phyloP scores from a whole-genome alignment of 83 land plant species.

The Picea abies region DNA sequence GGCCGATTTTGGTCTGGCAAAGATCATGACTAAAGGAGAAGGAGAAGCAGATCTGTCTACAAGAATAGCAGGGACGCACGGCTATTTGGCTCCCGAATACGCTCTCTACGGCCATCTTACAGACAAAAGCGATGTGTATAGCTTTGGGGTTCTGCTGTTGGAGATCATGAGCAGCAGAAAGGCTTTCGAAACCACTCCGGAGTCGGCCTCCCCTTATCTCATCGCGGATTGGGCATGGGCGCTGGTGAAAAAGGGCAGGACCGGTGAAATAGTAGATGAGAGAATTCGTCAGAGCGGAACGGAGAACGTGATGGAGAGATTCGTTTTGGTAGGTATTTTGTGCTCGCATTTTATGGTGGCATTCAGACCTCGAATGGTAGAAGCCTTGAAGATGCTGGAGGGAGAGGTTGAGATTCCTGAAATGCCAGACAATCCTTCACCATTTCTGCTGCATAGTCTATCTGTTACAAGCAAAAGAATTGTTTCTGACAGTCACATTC shows the following conservation, averaged over 20 bases:
- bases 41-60: background rate
- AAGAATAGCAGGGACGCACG: too few relatives aligned
- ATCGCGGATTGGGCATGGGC: constrained; percentile 10
- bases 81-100: background rate
- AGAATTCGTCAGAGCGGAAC: background rate
- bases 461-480: too few relatives aligned
- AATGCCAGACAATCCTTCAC: background rate
- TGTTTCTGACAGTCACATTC: too few relatives aligned
- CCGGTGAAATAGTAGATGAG: background rate
- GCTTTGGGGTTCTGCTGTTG: background rate
- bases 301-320: constrained; percentile 1
- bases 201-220: background rate
- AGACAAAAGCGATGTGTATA: background rate
- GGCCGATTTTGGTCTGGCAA: constrained; percentile 8
- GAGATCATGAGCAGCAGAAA: constrained; percentile 5
- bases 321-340: constrained; percentile 8
- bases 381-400: constrained; percentile 11
- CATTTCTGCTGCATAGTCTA: background rate
- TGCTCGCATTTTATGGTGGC: constrained; percentile 7
- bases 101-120: constrained; percentile 2
- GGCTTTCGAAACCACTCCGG: background rate
- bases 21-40: constrained; percentile 8
- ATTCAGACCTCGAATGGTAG: constrained; percentile 8
- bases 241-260: background rate
- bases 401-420: background rate